phyloP scores from a whole-genome alignment of 768 basidiomycete genomes.

The Tricholoma flavovirens region DNA sequence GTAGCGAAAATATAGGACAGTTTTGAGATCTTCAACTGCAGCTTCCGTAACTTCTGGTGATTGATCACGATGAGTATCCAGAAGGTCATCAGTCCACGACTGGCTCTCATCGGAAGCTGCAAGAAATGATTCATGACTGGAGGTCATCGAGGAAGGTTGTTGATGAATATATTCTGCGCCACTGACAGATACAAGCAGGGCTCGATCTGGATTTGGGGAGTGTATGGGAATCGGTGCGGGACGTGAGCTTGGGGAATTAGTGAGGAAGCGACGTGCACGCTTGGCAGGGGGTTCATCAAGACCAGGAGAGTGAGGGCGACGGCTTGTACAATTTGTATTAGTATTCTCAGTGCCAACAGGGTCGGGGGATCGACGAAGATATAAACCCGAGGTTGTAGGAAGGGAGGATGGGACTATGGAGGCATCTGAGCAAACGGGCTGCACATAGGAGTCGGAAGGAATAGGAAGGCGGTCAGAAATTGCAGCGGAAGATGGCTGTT shows the following conservation, averaged over 20 bases:
- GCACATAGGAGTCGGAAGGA: neutral
- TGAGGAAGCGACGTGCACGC: neutral
- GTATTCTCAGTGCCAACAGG: neutral
- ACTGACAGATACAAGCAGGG: neutral
- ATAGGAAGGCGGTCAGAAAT: neutral
- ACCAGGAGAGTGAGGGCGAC: neutral
- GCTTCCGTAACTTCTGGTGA: neutral
- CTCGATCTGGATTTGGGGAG: neutral
- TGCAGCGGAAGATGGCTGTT: neutral
- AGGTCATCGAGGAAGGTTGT: neutral
- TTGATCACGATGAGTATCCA: neutral
- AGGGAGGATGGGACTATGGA: neutral
- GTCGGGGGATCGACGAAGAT: neutral
- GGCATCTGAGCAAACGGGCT: neutral
- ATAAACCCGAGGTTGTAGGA: neutral
- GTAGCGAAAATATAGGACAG: neutral
- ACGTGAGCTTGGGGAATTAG: neutral
- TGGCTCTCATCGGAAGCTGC: neutral
- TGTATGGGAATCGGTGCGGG: neutral
- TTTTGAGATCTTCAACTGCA: neutral
- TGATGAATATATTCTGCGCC: neutral
- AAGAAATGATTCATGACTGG: neutral
- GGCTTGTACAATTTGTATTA: neutral
- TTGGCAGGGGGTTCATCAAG: neutral
- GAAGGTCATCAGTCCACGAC: neutral